Base-by-base conservation (phyloP, 2,329 filamentous ascomycete species). In the Catunica adiposa region DNA sequence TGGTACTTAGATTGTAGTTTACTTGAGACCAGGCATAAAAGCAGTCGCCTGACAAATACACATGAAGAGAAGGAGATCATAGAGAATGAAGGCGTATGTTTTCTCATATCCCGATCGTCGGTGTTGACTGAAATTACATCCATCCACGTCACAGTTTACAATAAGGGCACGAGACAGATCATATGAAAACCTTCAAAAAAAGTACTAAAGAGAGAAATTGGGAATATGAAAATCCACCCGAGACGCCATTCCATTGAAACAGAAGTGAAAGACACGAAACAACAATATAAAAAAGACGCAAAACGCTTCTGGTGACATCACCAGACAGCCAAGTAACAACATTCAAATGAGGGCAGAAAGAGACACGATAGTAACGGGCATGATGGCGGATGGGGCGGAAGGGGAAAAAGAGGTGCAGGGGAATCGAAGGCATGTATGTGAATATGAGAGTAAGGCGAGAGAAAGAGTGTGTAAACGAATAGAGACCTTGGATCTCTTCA, bases 151-250 rank as follows among this genome's bases (percentile, higher is more conserved):
- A 37, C 8, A 14, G n/a, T 51, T 29, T 7, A 22, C 26, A 29
- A 3, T 17, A 17, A 14, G 29, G 15, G 42, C 20, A 23, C 40
- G 56, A 52, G 59, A 54, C 52, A 37, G 25, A 17, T 22, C 25
- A 54, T 34, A 40, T 7, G 47, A 9, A 51, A 20, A 52, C 50
- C 37, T 60, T 59, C 60, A 59, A 42, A n/a, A n/a, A n/a, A 55
- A 58, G 54, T 60, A 60, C 58, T 53, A 61, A 58, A 60, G 59
- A 62, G 60, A 61, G 59, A 65, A 62, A 63, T 63, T 61, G 61
- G 59, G 63, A 58, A 58, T 61, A 62, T 61, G 57, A 58, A 60
- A 56, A 56, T 58, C 56, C 51, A 55, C 55, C 52, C 55, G 53
- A 56, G 56, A 56, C 44, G 59, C 53, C 55, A 61, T 59, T 60